Percentiles rank a stretch among this genome's conserved stretches.
These are phyloP conservation scores for Mycena belliarum DNA, from an alignment of 768 basidiomycete species.

Conservation along the genomic window DNA sequence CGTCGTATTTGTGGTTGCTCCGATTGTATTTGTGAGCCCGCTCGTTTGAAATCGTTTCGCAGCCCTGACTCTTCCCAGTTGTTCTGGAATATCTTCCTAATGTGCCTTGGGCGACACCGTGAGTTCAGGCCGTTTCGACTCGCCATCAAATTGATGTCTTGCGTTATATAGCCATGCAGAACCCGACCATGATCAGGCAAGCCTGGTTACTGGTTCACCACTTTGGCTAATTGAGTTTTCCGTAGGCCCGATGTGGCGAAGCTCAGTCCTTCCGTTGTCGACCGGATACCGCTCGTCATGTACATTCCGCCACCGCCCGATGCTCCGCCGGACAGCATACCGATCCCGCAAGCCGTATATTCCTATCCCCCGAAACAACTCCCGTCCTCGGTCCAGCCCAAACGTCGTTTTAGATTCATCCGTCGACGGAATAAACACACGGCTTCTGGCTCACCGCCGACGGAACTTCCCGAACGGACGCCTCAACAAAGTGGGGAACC, in stretches of 20 bases:
- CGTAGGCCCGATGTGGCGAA: slow-evolving; percentile 71
- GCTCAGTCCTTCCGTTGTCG: slow-evolving; percentile 68
- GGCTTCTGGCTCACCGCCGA: slow-evolving; percentile 2
- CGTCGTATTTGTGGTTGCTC: slow-evolving; percentile 76
- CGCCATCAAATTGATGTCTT: neutral
- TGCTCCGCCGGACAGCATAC: slow-evolving; percentile 34
- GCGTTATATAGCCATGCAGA: slow-evolving; percentile 52
- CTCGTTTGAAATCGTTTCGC: neutral
- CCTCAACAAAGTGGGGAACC: slow-evolving; percentile 28
- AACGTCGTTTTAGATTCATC: slow-evolving; percentile 58
- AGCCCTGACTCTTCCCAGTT: slow-evolving; percentile 42
- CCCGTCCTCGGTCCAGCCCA: slow-evolving; percentile 29
- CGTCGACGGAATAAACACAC: slow-evolving; percentile 23
- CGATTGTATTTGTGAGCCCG: slow-evolving; percentile 69
- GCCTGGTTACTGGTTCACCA: neutral
- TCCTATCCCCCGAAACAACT: slow-evolving; percentile 61
- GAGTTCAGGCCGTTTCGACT: neutral
- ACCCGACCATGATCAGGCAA: slow-evolving; percentile 60
- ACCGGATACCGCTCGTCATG: slow-evolving; percentile 79
- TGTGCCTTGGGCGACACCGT: slow-evolving; percentile 77
- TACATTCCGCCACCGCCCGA: slow-evolving; percentile 83
- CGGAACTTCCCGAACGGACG: slow-evolving; percentile 10
- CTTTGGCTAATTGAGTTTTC: neutral
- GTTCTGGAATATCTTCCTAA: slow-evolving; percentile 75
- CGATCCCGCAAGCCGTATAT: slow-evolving; percentile 52